Evolutionary conservation across 2,329 filamentous ascomycete species (phyloP), one percentile per base, ranked within the genome.

Genomic region (Microcera coccophila): DNA sequence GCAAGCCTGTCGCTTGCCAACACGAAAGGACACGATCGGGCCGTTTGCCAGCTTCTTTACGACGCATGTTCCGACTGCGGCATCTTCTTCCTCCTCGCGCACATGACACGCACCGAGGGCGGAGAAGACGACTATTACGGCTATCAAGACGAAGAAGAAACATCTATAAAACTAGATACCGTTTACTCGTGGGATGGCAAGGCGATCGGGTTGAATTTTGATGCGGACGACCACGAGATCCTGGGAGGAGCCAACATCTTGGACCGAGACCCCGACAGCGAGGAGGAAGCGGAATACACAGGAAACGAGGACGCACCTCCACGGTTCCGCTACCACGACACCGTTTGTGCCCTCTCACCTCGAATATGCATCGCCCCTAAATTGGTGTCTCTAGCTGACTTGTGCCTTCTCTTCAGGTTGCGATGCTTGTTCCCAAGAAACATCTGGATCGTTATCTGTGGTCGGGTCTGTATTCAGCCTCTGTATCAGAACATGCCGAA

Each of bases 31-130:
- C 38, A 38, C 2, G 49, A 50, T 26, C 42, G 41, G n/a, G 35
- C 39, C 9, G 34, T 50, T n/a, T 32, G 24, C 11, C 24, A 20
- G 14, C 17, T 29, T n/a, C 12, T 50, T 4, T 8, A 42, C 16
- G 31, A 40, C n/a, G 28, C 38, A 3, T 44, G 47, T 22, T 45
- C 47, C 4, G 12, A 33, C 7, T 35, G 38, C 34, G 47, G 44
- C 11, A 45, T 50, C 26, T 45, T 45, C 28, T 28, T 52, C 11
- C 20, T 52, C 15, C 37, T 50, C 3, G 45, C 41, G 5, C 39
- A 48, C 35, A n/a, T 36, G 24, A 45, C 15, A 8, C 29, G 15
- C n/a, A 9, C 12, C n/a, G 29, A 7, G 15, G 5, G 15, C 7
- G 29, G 8, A n/a, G 38, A 10, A 12, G 22, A 38, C 2, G 28